Percentiles rank a stretch among this genome's conserved stretches.
Evolutionary conservation across 805 yeast species (phyloP).

Genomic region (Sugiyamaella lignohabitans): DNA sequence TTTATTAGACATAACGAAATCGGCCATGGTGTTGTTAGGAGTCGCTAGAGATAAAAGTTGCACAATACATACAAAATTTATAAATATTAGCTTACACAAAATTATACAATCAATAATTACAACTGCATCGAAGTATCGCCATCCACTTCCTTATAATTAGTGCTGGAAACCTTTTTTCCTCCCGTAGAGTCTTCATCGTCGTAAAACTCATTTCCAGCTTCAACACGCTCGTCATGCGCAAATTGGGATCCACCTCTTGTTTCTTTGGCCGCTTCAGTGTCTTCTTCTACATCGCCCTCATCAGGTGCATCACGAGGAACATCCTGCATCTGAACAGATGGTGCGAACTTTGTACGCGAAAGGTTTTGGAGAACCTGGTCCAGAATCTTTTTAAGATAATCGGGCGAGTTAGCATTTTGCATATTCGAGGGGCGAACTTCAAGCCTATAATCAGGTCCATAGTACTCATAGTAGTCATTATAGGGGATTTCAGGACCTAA

Average conservation of each 20-base stretch:
- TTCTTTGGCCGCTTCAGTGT: constrained; percentile 68
- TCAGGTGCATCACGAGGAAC: constrained; percentile 86
- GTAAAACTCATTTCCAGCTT: constrained; percentile 71
- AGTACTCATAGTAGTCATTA: constrained; percentile 94
- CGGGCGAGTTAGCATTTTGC: constrained; percentile 94
- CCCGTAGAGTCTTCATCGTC: constrained; percentile 51
- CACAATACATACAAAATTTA: too few species aligned
- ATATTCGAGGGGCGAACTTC: constrained; percentile 94
- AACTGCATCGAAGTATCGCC: neutral
- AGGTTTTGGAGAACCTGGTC: constrained; percentile 70
- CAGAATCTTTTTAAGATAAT: constrained; percentile 78
- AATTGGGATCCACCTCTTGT: constrained; percentile 86
- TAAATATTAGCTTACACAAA: too few species aligned
- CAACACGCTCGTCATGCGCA: constrained; percentile 70
- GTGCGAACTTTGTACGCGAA: constrained; percentile 87
- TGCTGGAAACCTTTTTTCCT: constrained; percentile 21
- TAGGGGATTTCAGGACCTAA: constrained; percentile 62
- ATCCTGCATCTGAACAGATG: constrained; percentile 86
- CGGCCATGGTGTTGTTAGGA: too few species aligned
- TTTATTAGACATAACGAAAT: too few species aligned
- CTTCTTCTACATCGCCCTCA: constrained; percentile 80
- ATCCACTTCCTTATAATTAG: constrained; percentile 10
- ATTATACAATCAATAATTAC: too few species aligned
- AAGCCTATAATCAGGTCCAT: constrained; percentile 92
- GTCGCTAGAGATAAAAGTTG: too few species aligned